A percentile compares a stretch with the other conserved stretches of the same genome.
phyloP scores from a whole-genome alignment of 2,329 filamentous ascomycete genomes.

The Clarireedia homoeocarpa region DNA sequence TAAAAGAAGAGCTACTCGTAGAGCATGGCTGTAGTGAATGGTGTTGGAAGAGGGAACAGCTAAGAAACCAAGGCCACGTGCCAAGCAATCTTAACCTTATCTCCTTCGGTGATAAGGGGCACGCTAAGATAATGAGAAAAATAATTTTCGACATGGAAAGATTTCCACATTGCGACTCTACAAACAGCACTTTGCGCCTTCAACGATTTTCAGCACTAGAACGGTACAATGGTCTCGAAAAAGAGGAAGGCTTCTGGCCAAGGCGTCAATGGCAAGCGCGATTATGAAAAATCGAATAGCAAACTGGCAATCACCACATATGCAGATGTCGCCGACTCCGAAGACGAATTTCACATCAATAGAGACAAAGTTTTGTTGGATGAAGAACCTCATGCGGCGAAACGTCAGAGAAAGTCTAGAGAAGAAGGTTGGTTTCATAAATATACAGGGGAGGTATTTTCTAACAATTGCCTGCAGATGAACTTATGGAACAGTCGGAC shows the following conservation, averaged over 20 bases:
- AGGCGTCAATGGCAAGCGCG: not conserved
- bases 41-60: not conserved
- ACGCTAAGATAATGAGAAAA: slow-evolving; percentile 12
- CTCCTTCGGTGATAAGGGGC: not conserved
- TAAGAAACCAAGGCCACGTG: too few relatives aligned
- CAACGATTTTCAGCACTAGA: not conserved
- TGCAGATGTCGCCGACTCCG: slow-evolving; percentile 85
- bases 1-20: too few relatives aligned
- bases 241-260: slow-evolving; percentile 9
- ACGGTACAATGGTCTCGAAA: slow-evolving; percentile 6
- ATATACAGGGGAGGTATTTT: not conserved
- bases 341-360: slow-evolving; percentile 87
- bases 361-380: slow-evolving; percentile 82
- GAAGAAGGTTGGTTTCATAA: slow-evolving; percentile 48
- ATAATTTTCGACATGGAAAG: slow-evolving; percentile 8
- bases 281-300: slow-evolving; percentile 24
- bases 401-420: slow-evolving; percentile 62
- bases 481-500: slow-evolving; percentile 51
- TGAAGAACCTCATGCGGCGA: slow-evolving; percentile 63
- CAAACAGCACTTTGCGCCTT: not conserved
- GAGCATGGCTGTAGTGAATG: not conserved
- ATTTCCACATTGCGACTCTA: not conserved
- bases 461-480: slow-evolving; percentile 32
- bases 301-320: slow-evolving; percentile 40
- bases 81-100: not conserved